Evolutionary conservation across 73 alveolate species (phyloP).

Genomic region (Stentor coeruleus): DNA sequence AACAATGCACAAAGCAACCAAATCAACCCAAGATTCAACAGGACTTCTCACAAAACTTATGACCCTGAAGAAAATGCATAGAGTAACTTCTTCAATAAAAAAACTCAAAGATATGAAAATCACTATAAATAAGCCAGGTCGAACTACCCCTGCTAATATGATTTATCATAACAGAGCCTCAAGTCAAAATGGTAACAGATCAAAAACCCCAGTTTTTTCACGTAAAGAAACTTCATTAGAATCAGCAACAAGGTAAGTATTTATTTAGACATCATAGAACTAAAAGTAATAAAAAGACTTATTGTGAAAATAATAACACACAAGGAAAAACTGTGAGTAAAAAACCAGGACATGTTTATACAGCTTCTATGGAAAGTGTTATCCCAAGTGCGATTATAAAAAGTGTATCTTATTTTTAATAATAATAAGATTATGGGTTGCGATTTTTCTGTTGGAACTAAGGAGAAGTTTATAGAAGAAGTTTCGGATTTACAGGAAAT

Average conservation of each 20-base stretch:
- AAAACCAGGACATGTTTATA: not conserved
- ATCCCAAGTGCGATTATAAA: not conserved
- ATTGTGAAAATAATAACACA: not conserved
- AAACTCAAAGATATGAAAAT: not conserved
- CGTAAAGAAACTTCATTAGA: too few species aligned
- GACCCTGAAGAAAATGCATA: not conserved
- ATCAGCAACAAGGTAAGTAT: too few species aligned
- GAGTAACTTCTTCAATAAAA: not conserved
- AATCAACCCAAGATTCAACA: not conserved
- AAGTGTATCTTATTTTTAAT: not conserved
- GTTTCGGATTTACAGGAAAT: not conserved
- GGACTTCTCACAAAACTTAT: not conserved
- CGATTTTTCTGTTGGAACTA: not conserved
- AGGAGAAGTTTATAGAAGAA: not conserved
- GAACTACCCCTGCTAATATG: not conserved
- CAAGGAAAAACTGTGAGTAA: not conserved
- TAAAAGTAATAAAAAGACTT: not conserved
- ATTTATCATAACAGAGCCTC: too few species aligned
- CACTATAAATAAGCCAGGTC: not conserved
- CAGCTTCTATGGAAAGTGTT: not conserved
- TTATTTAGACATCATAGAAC: not conserved
- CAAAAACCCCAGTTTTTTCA: too few species aligned
- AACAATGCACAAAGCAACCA: not conserved
- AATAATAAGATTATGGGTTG: not conserved
- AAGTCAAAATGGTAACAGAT: too few species aligned